Evolutionary conservation across 148 eudicot genomes (phyloP), one percentile per base, ranked within the genome.

Genomic region (Arbutus unedo): DNA sequence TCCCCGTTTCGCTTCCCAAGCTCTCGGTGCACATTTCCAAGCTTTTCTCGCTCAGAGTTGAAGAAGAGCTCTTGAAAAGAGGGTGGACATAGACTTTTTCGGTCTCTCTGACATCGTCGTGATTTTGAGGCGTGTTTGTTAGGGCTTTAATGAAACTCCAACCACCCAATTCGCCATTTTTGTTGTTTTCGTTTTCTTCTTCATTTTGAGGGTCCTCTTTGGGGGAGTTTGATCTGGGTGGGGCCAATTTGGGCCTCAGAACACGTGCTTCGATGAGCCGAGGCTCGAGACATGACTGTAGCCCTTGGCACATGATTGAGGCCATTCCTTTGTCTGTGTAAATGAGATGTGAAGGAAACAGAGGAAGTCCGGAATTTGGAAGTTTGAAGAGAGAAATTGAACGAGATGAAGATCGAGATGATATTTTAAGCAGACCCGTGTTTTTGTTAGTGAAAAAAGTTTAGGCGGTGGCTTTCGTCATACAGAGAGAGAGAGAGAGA

Each of bases 21-120:
- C 94, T 88, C 79, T 94, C 95, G 0, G 98, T 94, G 81, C 98
- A 94, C 95, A 94, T 94, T 68, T 92, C 93, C 51, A 94, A 84
- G 90, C 95, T 90, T 66, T 88, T 87, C 44, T 85, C 78, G 88
- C 98, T 92, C 4, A 92, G 84, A 5, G 81, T 23, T 7, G 87
- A 87, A 21, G 88, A 66, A 8, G 91, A 86, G 44, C 77, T 76
- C 85, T 82, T 91, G 2, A 18, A 86, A 5, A 87, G 81, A 3
- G 94, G 95, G 79, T 91, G 94, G 60, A 92, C 85, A 67, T 91
- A 94, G 51, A 85, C 85, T 54, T 82, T 77, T 10, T 88, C 86
- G 0, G 21, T 43, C 16, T 89, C 87, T 4, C 81, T 81, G 66
- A 44, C 79, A 48, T 55, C 50, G 18, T 68, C 47, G 43, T 0